phyloP scores from a whole-genome alignment of 192 early-diverging fungal species.

The Rhizophagus prolifer region DNA sequence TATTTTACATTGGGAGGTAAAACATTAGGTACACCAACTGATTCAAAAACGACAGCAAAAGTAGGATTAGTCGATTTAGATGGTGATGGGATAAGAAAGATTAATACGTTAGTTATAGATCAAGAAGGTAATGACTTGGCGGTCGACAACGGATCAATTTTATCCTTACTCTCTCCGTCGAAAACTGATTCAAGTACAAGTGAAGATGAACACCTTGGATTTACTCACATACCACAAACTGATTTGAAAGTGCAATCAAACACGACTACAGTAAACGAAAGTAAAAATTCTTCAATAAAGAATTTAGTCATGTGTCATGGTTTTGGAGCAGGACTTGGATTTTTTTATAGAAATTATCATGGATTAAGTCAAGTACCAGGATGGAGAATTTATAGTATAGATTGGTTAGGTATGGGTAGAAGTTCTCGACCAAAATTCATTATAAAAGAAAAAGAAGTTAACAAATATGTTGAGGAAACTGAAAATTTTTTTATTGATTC shows the following conservation, averaged over 20 bases:
- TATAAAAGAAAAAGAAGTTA: slow-evolving; percentile 43
- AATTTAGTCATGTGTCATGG: slow-evolving; percentile 74
- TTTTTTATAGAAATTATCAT: slow-evolving; percentile 66
- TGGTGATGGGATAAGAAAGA: slow-evolving; percentile 42
- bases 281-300: slow-evolving; percentile 2
- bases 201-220: slow-evolving; percentile 35
- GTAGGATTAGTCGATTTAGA: slow-evolving; percentile 58
- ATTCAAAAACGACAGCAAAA: slow-evolving; percentile 42
- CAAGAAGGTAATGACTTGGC: slow-evolving; percentile 38
- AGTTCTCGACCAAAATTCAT: slow-evolving; percentile 73
- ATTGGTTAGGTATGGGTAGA: slow-evolving; percentile 97
- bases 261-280: not conserved
- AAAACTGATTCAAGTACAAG: slow-evolving; percentile 23
- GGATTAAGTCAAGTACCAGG: slow-evolving; percentile 51
- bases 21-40: slow-evolving; percentile 28
- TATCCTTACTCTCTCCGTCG: not conserved
- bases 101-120: slow-evolving; percentile 65
- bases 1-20: slow-evolving; percentile 48
- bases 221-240: slow-evolving; percentile 38
- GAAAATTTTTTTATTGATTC: slow-evolving; percentile 89
- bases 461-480: slow-evolving; percentile 55
- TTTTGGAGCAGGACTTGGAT: slow-evolving; percentile 77
- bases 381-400: slow-evolving; percentile 66
- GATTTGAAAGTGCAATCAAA: slow-evolving; percentile 34
- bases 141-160: slow-evolving; percentile 12